A percentile compares a stretch with the other conserved stretches of the same genome.
phyloP scores from a whole-genome alignment of 139 green algal species.

The Picochlorum sp. region DNA sequence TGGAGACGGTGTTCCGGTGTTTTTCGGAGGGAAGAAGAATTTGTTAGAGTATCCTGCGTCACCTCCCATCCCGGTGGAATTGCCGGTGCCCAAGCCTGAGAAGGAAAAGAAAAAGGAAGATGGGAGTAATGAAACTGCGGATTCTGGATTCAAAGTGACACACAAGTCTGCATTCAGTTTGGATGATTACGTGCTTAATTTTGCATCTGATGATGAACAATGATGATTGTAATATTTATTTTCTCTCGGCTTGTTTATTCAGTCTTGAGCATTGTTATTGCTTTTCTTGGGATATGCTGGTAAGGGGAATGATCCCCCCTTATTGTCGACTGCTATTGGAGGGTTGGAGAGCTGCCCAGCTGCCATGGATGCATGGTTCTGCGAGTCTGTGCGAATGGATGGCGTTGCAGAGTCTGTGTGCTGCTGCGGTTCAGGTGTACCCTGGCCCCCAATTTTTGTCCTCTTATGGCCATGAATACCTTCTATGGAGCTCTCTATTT shows the following conservation, averaged over 20 bases:
- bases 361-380: too few species aligned
- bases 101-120: not conserved
- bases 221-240: not conserved
- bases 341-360: too few species aligned
- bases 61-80: not conserved
- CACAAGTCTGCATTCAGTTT: conserved; percentile 4
- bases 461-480: not conserved
- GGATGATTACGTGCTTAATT: conserved; percentile 23
- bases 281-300: too few species aligned
- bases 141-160: not conserved
- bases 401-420: too few species aligned
- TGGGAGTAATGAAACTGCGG: conserved; percentile 6
- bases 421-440: too few species aligned
- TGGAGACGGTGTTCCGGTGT: not conserved
- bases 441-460: not conserved
- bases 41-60: conserved; percentile 10
- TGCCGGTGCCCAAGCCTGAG: conserved; percentile 5
- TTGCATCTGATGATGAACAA: conserved; percentile 17
- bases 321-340: too few species aligned
- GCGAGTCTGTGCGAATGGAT: too few species aligned
- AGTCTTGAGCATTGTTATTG: not conserved
- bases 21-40: conserved; percentile 1
- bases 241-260: not conserved
- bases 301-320: too few species aligned
- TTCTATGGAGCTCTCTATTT: not conserved